Evolutionary conservation across 1,284 basidiomycete species (phyloP).

Genomic region (Inonotus obliquus): DNA sequence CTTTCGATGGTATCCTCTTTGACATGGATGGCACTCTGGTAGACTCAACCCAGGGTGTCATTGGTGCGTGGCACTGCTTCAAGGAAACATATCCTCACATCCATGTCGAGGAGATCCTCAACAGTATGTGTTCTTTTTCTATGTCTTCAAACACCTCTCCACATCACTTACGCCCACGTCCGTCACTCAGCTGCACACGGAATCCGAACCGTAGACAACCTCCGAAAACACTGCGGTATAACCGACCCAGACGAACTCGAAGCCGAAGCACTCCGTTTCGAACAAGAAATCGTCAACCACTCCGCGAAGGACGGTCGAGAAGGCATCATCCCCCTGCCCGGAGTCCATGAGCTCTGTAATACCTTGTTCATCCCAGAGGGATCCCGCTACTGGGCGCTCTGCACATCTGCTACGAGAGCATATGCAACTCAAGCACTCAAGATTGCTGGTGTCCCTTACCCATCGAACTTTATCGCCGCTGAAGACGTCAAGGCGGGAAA

Average conservation of each 20-base stretch:
- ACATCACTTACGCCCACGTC: neutral
- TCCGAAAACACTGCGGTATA: slow-evolving; percentile 66
- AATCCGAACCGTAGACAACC: slow-evolving; percentile 75
- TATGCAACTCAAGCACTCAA: slow-evolving; percentile 54
- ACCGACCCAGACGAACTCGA: slow-evolving; percentile 62
- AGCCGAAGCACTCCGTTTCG: slow-evolving; percentile 64
- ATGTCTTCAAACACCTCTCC: neutral
- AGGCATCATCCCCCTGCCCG: slow-evolving; percentile 62
- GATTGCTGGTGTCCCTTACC: slow-evolving; percentile 48
- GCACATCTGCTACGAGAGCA: slow-evolving; percentile 59
- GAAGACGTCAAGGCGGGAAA: slow-evolving; percentile 80
- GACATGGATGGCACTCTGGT: slow-evolving; percentile 81
- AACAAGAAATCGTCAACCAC: slow-evolving; percentile 57
- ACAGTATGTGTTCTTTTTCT: slow-evolving; percentile 40
- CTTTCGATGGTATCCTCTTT: slow-evolving; percentile 44
- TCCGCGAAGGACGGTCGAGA: slow-evolving; percentile 46
- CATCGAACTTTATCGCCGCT: slow-evolving; percentile 69
- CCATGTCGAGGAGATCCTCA: slow-evolving; percentile 56
- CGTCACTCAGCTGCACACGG: slow-evolving; percentile 63
- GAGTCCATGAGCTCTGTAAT: slow-evolving; percentile 48
- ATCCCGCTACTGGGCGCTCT: slow-evolving; percentile 53
- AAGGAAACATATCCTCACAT: slow-evolving; percentile 57
- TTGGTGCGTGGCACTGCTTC: slow-evolving; percentile 72
- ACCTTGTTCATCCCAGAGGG: slow-evolving; percentile 23
- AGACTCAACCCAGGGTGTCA: slow-evolving; percentile 67